These are phyloP conservation scores for Abortiporus biennis DNA, from an alignment of 1,284 basidiomycete species.

Conservation along the genomic window DNA sequence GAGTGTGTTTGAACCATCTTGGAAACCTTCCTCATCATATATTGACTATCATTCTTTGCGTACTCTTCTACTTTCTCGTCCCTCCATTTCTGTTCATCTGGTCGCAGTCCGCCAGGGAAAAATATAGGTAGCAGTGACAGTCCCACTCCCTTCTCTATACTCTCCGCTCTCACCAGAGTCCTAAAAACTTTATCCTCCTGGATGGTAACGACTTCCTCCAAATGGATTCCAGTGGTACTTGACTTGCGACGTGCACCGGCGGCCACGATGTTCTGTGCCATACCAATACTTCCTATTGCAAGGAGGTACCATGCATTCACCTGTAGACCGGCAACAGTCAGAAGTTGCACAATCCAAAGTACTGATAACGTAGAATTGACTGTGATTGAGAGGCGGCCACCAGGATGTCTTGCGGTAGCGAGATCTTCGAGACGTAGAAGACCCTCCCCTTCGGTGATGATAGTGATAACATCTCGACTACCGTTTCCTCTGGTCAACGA, in stretches of 20 bases:
- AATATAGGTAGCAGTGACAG: constrained; percentile 14
- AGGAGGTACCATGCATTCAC: constrained; percentile 17
- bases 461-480: constrained; percentile 23
- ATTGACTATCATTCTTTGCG: not conserved
- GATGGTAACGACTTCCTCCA: constrained; percentile 9
- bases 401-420: constrained; percentile 17
- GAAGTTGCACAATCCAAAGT: constrained; percentile 17
- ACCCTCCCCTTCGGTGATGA: constrained; percentile 18
- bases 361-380: constrained; percentile 12
- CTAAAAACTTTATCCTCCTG: constrained; percentile 15
- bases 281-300: constrained; percentile 18
- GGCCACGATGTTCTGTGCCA: constrained; percentile 18
- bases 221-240: constrained; percentile 16
- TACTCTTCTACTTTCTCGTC: not conserved
- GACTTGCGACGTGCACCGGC: constrained; percentile 15
- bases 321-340: constrained; percentile 16
- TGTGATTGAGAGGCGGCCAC: constrained; percentile 7
- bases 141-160: constrained; percentile 13
- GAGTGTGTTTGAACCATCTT: no score
- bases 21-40: not conserved
- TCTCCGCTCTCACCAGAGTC: constrained; percentile 15
- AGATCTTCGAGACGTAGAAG: constrained; percentile 26
- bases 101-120: constrained; percentile 17
- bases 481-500: constrained; percentile 27
- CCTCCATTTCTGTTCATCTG: constrained; percentile 13